phyloP scores from a whole-genome alignment of 352 stramenopile genomes.

The Phytopythium aichiense region DNA sequence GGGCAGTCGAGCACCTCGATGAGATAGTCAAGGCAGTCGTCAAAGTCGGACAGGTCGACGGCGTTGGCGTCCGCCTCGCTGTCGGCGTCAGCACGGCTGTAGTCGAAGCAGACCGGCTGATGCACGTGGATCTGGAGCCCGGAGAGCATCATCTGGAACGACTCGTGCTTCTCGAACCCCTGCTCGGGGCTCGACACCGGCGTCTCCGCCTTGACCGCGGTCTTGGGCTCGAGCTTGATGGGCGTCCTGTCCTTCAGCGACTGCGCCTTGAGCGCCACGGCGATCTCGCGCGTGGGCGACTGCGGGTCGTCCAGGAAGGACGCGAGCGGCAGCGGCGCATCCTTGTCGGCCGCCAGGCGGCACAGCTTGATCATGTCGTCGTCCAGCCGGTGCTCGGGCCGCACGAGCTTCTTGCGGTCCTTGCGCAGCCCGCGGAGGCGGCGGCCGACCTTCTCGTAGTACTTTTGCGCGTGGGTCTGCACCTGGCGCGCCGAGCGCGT shows the following conservation, averaged over 20 bases:
- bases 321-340: conserved; percentile 16
- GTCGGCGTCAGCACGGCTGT: not conserved
- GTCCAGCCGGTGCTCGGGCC: conserved; percentile 36
- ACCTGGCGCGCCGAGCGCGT: conserved; percentile 54
- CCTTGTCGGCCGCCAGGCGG: conserved; percentile 23
- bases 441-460: conserved; percentile 51
- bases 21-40: conserved; percentile 38
- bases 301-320: conserved; percentile 17
- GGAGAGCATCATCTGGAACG: conserved; percentile 13
- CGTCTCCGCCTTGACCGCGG: conserved; percentile 1
- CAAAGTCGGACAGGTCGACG: conserved; percentile 32
- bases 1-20: conserved; percentile 27
- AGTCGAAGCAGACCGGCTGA: not conserved
- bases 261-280: conserved; percentile 12
- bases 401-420: conserved; percentile 30
- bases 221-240: not conserved
- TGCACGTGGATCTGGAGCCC: conserved; percentile 7
- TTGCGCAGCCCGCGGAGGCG: conserved; percentile 42
- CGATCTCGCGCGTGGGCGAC: conserved; percentile 22
- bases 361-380: conserved; percentile 36
- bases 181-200: not conserved
- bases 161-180: not conserved
- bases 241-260: not conserved
- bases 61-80: conserved; percentile 6
- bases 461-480: conserved; percentile 64